Conservation (phyloP, 371 early-diverging fungal species). For the Catenaria anguillulae region DNA sequence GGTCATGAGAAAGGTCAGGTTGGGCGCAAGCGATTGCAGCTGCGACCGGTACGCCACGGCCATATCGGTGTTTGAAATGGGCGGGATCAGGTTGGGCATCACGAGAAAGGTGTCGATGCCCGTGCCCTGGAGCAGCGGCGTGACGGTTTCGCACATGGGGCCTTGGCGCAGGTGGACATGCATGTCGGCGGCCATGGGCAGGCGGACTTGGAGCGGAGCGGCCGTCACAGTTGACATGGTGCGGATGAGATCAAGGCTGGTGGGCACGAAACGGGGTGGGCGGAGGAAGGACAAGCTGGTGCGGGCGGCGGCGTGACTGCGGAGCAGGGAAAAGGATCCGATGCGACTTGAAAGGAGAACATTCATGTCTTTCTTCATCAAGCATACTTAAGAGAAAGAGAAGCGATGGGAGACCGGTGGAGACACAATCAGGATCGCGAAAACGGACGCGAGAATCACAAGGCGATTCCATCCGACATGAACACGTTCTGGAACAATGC, state of each 20-base stretch:
- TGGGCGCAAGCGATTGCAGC: slow-evolving; percentile 65
- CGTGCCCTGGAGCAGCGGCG: slow-evolving; percentile 58
- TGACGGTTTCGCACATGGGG: slow-evolving; percentile 76
- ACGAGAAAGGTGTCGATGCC: slow-evolving; percentile 82
- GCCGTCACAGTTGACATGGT: background rate
- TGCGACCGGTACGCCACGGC: slow-evolving; percentile 69
- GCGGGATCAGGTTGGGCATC: slow-evolving; percentile 92
- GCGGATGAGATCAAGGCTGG: background rate
- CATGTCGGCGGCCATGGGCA: slow-evolving; percentile 74
- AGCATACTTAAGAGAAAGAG: too few species aligned
- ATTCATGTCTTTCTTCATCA: too few species aligned
- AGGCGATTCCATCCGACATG: too few species aligned
- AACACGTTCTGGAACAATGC: too few species aligned
- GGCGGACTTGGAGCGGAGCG: slow-evolving; percentile 11
- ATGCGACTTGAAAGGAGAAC: too few species aligned
- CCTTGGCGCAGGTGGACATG: slow-evolving; percentile 90
- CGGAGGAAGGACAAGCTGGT: too few species aligned
- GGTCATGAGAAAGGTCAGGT: slow-evolving; percentile 81
- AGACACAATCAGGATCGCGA: too few species aligned
- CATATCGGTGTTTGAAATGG: slow-evolving; percentile 69
- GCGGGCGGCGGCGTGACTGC: background rate
- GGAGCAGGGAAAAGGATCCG: too few species aligned
- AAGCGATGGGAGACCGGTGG: too few species aligned
- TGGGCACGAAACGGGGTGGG: background rate
- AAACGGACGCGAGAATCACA: too few species aligned